These are phyloP conservation scores for Pythium oligandrum DNA, from an alignment of 352 stramenopile genomes.

Conservation along the genomic window DNA sequence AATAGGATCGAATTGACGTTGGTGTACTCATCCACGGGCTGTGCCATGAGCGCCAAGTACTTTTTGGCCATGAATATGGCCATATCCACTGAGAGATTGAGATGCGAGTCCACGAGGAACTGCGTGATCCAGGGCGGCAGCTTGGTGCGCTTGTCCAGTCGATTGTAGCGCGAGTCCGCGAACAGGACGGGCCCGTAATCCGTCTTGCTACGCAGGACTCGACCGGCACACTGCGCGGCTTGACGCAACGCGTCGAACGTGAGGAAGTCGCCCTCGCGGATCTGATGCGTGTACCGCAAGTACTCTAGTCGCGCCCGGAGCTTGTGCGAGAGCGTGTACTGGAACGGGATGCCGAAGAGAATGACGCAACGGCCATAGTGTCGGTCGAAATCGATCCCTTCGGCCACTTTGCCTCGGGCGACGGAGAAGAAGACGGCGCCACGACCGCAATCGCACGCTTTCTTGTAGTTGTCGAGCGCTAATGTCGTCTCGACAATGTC, in stretches of 20 bases:
- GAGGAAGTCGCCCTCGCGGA: slow-evolving; percentile 95
- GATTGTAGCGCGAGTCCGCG: slow-evolving; percentile 97
- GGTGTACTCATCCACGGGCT: slow-evolving; percentile 89
- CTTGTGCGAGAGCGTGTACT: slow-evolving; percentile 95
- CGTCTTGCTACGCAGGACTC: slow-evolving; percentile 98
- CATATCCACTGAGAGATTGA: slow-evolving; percentile 97
- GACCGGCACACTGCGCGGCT: slow-evolving; percentile 95
- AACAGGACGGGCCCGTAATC: slow-evolving; percentile 99
- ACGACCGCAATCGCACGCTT: slow-evolving; percentile 93
- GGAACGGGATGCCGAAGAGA: slow-evolving; percentile 99
- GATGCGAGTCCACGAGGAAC: slow-evolving; percentile 93
- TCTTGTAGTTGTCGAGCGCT: slow-evolving; percentile 98
- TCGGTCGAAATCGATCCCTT: slow-evolving; percentile 99
- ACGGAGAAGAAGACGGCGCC: slow-evolving; percentile 99
- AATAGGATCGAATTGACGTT: slow-evolving; percentile 93
- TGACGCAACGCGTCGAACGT: slow-evolving; percentile 99
- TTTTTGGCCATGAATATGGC: slow-evolving; percentile 94
- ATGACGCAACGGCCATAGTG: slow-evolving; percentile 98
- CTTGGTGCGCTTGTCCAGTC: slow-evolving; percentile 97
- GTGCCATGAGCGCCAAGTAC: slow-evolving; percentile 96
- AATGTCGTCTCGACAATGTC: slow-evolving; percentile 99
- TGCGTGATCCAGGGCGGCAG: slow-evolving; percentile 98
- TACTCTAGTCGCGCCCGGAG: slow-evolving; percentile 96
- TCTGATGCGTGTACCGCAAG: slow-evolving; percentile 91
- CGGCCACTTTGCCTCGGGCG: slow-evolving; percentile 97